These are phyloP conservation scores for Viola pubescens DNA, from an alignment of 441 rosid species.

Conservation along the genomic window DNA sequence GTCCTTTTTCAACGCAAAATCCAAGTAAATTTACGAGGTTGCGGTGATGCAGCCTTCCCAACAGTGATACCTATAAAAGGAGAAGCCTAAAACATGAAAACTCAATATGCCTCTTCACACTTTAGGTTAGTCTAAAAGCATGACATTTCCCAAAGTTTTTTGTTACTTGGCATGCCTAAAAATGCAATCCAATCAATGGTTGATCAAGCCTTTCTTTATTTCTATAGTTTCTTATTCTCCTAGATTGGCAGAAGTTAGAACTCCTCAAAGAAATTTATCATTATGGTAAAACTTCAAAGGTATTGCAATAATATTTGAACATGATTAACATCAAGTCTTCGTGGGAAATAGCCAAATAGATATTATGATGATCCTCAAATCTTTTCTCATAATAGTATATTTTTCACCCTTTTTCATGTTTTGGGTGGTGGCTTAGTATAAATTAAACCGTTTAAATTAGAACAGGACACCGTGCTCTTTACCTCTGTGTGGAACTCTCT, in stretches of 20 bases:
- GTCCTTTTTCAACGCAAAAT: conserved; percentile 81
- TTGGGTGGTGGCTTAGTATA: too few species aligned
- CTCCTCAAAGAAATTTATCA: not conserved
- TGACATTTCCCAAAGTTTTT: not conserved
- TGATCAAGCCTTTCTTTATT: not conserved
- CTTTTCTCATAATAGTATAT: too few species aligned
- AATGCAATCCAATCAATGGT: too few species aligned
- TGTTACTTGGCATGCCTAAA: too few species aligned
- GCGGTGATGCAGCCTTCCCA: conserved; percentile 91
- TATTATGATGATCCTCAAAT: too few species aligned
- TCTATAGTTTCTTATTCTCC: not conserved
- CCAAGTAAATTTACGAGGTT: conserved; percentile 93
- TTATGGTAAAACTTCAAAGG: not conserved
- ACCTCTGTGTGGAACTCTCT: conserved; percentile 97
- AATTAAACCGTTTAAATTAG: too few species aligned
- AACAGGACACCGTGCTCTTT: conserved; percentile 3
- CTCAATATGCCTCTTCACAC: not conserved
- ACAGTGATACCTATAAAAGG: conserved; percentile 53
- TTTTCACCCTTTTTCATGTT: too few species aligned
- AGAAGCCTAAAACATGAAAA: conserved; percentile 11
- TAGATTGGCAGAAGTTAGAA: too few species aligned
- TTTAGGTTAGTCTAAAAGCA: conserved; percentile 3
- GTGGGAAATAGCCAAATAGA: too few species aligned
- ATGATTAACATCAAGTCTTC: too few species aligned
- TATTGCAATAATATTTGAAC: too few species aligned